Percentiles rank a stretch among this genome's conserved stretches.
Conservation (phyloP, 208 protist genomes). For the Trypanosoma platydactyli region DNA sequence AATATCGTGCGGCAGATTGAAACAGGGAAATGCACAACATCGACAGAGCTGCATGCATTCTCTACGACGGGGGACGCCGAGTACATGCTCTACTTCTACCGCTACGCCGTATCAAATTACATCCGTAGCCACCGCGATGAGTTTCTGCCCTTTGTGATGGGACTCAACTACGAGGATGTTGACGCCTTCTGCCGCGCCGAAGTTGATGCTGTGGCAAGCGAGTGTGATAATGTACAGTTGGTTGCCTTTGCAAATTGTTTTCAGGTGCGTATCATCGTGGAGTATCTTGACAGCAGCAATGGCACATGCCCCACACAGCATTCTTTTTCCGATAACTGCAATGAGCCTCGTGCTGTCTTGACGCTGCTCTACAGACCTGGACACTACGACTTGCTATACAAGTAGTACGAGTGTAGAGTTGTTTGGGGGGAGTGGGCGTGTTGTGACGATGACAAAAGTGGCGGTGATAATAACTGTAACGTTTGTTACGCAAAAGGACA, state of each 20-base stretch:
- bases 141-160: conserved; percentile 77
- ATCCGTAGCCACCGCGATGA: conserved; percentile 56
- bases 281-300: conserved; percentile 57
- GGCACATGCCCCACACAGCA: conserved; percentile 32
- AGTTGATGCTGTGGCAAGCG: conserved; percentile 76
- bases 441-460: neutral
- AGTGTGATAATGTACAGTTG: conserved; percentile 81
- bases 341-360: conserved; percentile 13
- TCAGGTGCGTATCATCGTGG: conserved; percentile 46
- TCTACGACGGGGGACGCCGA: conserved; percentile 34
- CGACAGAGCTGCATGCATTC: conserved; percentile 27
- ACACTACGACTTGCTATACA: conserved; percentile 77
- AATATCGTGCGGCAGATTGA: conserved; percentile 36
- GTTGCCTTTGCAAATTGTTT: conserved; percentile 70
- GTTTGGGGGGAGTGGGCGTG: neutral
- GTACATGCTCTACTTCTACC: conserved; percentile 72
- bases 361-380: conserved; percentile 74
- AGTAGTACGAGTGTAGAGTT: conserved; percentile 1
- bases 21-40: conserved; percentile 23
- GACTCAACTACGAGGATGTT: conserved; percentile 53
- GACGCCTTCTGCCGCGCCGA: conserved; percentile 69
- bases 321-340: conserved; percentile 7
- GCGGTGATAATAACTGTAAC: too few relatives aligned
- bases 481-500: too few relatives aligned
- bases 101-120: conserved; percentile 75